Base-by-base conservation (phyloP, 2,329 filamentous ascomycete genomes). In the Hymenoscyphus fraxineus region DNA sequence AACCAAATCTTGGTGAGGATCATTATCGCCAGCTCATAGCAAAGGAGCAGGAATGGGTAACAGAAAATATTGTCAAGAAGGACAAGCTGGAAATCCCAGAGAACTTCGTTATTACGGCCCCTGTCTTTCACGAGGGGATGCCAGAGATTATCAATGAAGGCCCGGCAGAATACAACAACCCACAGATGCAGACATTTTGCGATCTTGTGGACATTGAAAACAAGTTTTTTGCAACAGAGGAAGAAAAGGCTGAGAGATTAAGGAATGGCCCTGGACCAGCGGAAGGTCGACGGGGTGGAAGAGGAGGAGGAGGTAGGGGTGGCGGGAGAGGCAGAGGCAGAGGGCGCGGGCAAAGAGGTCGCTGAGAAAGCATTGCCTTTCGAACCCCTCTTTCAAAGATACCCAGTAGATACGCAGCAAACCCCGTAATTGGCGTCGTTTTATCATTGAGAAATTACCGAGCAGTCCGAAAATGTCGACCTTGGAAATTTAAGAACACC, bases 151-250 rank as follows among this genome's bases (percentile, higher is more conserved):
- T 86, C 0, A 72, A 80, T 0, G 80, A 88, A n/a, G 84, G 87
- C 75, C 92, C 93, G 1, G 79, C 81, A 1, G 93, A 97, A 77
- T 94, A 94, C 75, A 92, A 87, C 3, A 98, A 95, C 73, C 88
- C 90, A 13, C 94, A 98, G 78, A 98, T 93, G 6, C 81, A 80
- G n/a, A 78, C 81, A 2, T 98, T 94, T 74, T 99, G 95, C 76
- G 80, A 88, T 63, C 78, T 98, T 63, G 72, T 98, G 1, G 87
- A 84, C 9, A 87, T 99, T 40, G 79, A 85, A 6, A 96, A 98
- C 75, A 81, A 88, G 10, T 96, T 86, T 80, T 82, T 90, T 70
- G 85, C 89, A 1, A 86, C 79, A n/a, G 84, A 89, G 2, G 87
- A 92, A 71, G 91, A 96, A 75, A 83, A 87, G 60, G 78, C 79